Conservation (phyloP, 768 basidiomycete species). For the Pleurotus giganteus region DNA sequence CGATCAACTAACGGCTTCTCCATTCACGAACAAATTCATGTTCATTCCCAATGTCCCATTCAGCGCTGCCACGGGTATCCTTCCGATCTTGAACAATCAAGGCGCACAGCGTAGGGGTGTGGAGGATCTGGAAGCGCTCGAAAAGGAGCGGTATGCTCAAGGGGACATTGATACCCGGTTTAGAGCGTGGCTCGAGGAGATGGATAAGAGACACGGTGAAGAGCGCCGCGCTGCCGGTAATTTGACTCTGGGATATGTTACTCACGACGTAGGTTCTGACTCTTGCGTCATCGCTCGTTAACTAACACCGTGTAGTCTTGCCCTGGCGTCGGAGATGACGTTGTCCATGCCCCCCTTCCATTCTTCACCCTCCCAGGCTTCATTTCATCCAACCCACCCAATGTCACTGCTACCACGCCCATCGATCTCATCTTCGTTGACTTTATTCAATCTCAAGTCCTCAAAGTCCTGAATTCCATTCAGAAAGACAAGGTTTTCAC, state of each 20-base stretch:
- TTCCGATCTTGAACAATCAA: constrained; percentile 49
- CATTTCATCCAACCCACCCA: constrained; percentile 53
- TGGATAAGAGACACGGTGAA: constrained; percentile 38
- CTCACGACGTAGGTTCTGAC: constrained; percentile 51
- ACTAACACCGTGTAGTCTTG: constrained; percentile 44
- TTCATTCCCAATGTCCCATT: constrained; percentile 57
- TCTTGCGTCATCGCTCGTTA: neutral
- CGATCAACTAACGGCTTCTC: constrained; percentile 74
- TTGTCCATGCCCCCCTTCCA: constrained; percentile 57
- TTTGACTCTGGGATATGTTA: constrained; percentile 75
- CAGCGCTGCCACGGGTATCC: constrained; percentile 48
- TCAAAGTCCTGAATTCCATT: constrained; percentile 53
- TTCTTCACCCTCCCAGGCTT: constrained; percentile 55
- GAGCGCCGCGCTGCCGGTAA: constrained; percentile 43
- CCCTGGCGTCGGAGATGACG: constrained; percentile 76
- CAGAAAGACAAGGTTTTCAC: constrained; percentile 52
- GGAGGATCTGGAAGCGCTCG: constrained; percentile 29
- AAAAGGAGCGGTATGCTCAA: constrained; percentile 38
- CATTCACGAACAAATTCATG: constrained; percentile 64
- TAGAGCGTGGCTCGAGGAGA: constrained; percentile 55
- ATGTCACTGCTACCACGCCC: constrained; percentile 42
- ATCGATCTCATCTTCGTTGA: constrained; percentile 78
- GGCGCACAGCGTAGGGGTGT: constrained; percentile 37
- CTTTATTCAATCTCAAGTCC: constrained; percentile 56
- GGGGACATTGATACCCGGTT: constrained; percentile 54